Percentiles rank a stretch among this genome's conserved stretches.
These are phyloP conservation scores for Allomyces javanicus DNA, from an alignment of 192 early-diverging fungal species.

Conservation along the genomic window DNA sequence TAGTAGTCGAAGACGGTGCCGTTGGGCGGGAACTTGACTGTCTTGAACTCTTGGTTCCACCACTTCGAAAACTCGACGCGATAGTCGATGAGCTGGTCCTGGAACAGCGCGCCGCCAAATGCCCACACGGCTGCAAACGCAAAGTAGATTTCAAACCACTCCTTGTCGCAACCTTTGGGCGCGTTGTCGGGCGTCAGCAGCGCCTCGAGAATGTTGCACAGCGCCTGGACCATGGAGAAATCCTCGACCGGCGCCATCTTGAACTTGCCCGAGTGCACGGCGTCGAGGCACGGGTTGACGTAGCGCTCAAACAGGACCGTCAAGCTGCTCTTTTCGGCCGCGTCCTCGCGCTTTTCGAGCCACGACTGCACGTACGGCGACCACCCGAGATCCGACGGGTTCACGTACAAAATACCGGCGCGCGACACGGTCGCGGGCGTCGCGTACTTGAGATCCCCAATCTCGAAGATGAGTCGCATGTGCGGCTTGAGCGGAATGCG, in stretches of 20 bases:
- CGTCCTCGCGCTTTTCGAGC: slow-evolving; percentile 50
- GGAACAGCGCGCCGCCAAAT: slow-evolving; percentile 89
- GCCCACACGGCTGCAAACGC: slow-evolving; percentile 45
- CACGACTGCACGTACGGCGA: slow-evolving; percentile 65
- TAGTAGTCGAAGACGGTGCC: slow-evolving; percentile 70
- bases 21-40: slow-evolving; percentile 38
- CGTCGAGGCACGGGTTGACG: slow-evolving; percentile 48
- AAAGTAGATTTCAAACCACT: slow-evolving; percentile 51
- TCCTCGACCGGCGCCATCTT: slow-evolving; percentile 55
- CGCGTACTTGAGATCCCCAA: slow-evolving; percentile 88
- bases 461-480: slow-evolving; percentile 97
- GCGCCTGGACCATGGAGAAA: slow-evolving; percentile 63
- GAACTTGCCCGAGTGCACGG: slow-evolving; percentile 46
- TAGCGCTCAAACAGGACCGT: slow-evolving; percentile 10
- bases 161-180: slow-evolving; percentile 47
- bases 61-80: slow-evolving; percentile 61
- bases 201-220: slow-evolving; percentile 48
- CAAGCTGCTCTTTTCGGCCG: slow-evolving; percentile 45
- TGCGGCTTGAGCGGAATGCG: slow-evolving; percentile 81
- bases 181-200: slow-evolving; percentile 36
- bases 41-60: slow-evolving; percentile 45
- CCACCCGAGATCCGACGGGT: slow-evolving; percentile 55
- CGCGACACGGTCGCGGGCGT: slow-evolving; percentile 95
- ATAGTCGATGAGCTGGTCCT: slow-evolving; percentile 54
- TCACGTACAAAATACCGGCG: slow-evolving; percentile 97